Conservation (phyloP, 768 basidiomycete species). For the Phylloporus scabripes region DNA sequence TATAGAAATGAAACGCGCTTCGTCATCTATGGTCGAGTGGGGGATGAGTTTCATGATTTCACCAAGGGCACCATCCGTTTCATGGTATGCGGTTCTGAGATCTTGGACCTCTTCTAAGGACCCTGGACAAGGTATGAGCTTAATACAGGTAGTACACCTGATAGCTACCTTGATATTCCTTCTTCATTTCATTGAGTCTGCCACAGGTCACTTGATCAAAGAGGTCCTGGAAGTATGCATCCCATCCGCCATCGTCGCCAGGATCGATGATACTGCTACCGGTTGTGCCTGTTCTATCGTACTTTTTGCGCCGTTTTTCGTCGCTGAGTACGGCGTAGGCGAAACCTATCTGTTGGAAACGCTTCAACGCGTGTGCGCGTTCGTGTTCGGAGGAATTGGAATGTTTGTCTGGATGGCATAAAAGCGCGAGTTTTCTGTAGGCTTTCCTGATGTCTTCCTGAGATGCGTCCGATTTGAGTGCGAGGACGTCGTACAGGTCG, state of each 20-base stretch:
- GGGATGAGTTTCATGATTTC: constrained; percentile 83
- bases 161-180: constrained; percentile 75
- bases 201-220: constrained; percentile 84
- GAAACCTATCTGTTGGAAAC: constrained; percentile 92
- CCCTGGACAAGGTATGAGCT: constrained; percentile 40
- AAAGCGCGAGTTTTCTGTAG: constrained; percentile 78
- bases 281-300: constrained; percentile 83
- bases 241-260: constrained; percentile 83
- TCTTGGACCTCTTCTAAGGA: constrained; percentile 83
- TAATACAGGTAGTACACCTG: background rate
- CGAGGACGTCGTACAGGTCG: constrained; percentile 75
- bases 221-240: constrained; percentile 87
- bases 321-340: constrained; percentile 89
- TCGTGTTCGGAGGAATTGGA: constrained; percentile 50
- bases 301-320: constrained; percentile 63
- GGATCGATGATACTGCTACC: constrained; percentile 67
- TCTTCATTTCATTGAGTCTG: constrained; percentile 90
- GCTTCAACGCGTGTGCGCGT: constrained; percentile 62
- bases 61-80: constrained; percentile 68
- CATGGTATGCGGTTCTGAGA: constrained; percentile 65
- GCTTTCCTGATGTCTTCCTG: constrained; percentile 72
- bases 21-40: constrained; percentile 80
- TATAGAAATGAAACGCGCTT: constrained; percentile 69
- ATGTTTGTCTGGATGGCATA: constrained; percentile 90
- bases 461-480: constrained; percentile 48